A percentile compares a stretch with the other conserved stretches of the same genome.
Conservation (phyloP, 768 basidiomycete genomes). For the Filobasidium floriforme region DNA sequence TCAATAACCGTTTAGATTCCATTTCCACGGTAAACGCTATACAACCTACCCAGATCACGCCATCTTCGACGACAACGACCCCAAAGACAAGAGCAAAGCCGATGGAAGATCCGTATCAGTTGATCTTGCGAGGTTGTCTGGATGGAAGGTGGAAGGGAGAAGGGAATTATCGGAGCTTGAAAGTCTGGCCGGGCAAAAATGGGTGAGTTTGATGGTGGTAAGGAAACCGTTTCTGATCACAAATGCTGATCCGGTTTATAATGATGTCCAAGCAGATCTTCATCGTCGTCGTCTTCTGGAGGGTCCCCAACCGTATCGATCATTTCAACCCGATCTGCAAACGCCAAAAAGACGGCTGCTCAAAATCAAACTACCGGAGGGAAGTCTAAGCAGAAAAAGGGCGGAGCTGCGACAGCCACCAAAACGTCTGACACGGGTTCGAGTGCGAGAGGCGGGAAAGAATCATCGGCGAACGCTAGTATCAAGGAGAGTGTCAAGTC, state of each 20-base stretch:
- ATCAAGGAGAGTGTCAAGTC: not conserved
- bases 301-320: not conserved
- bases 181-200: not conserved
- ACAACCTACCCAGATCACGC: constrained; percentile 21
- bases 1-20: not conserved
- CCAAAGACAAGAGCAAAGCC: constrained; percentile 35
- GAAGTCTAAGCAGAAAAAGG: too few relatives aligned
- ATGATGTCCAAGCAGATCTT: not conserved
- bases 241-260: not conserved
- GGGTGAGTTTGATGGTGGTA: not conserved
- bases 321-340: not conserved
- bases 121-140: not conserved
- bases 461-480: too few relatives aligned
- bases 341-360: not conserved
- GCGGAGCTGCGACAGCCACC: too few relatives aligned
- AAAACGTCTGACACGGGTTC: too few relatives aligned
- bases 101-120: not conserved
- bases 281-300: not conserved
- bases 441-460: too few relatives aligned
- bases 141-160: constrained; percentile 8
- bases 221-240: not conserved
- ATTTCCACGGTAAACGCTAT: too few relatives aligned
- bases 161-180: not conserved
- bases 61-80: constrained; percentile 32
- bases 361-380: not conserved